phyloP scores from a whole-genome alignment of 192 early-diverging fungal genomes.

The Backusella psychrophila region DNA sequence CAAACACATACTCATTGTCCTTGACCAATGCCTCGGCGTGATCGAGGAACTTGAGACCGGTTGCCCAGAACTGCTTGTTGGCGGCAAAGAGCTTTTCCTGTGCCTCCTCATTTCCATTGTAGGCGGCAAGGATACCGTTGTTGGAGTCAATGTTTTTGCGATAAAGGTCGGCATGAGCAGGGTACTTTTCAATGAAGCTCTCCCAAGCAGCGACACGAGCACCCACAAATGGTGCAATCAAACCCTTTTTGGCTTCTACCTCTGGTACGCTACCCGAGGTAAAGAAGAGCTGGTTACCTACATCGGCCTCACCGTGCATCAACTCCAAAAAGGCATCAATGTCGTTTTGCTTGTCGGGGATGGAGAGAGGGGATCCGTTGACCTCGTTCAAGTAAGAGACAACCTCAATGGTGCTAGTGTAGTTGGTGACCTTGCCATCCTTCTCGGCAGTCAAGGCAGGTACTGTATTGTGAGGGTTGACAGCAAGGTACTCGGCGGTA shows the following conservation, averaged over 20 bases:
- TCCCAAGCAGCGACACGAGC: conserved; percentile 10
- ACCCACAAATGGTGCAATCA: background rate
- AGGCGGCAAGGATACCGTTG: background rate
- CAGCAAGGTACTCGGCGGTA: background rate
- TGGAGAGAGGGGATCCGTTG: background rate
- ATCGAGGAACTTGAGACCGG: conserved; percentile 1
- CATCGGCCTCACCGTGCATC: conserved; percentile 1
- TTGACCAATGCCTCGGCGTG: background rate
- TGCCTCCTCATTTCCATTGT: conserved; percentile 1
- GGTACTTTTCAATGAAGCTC: background rate
- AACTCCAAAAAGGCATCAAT: background rate
- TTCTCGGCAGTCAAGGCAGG: background rate
- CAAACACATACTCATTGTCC: conserved; percentile 7
- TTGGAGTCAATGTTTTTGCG: background rate
- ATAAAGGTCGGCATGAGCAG: conserved; percentile 8
- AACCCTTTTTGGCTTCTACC: background rate
- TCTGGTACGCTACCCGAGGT: background rate
- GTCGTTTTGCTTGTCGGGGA: background rate
- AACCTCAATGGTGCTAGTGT: conserved; percentile 5
- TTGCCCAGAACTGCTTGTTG: background rate
- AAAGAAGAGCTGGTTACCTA: conserved; percentile 7
- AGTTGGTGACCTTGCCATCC: background rate
- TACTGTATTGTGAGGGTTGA: conserved; percentile 11
- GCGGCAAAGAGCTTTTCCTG: background rate
- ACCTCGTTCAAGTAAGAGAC: conserved; percentile 2